Evolutionary conservation across 345 rosid species (phyloP).

Genomic region (Geranium rotundifolium): DNA sequence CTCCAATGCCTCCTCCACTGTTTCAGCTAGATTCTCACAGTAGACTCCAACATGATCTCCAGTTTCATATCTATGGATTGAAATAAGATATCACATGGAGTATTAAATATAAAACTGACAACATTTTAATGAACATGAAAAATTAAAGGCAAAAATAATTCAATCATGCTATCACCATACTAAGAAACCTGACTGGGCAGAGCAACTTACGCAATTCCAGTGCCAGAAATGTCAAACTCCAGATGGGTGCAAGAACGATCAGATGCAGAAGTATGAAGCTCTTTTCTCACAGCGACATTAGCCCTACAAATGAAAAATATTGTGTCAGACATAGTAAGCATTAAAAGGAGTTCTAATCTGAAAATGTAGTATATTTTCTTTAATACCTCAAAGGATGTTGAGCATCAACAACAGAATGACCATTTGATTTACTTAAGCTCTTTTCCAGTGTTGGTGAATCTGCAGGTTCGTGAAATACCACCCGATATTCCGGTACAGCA

Average conservation of each 20-base stretch:
- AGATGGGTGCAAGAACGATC: conserved; percentile 91
- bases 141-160: too few relatives aligned
- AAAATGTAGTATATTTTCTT: conserved; percentile 2
- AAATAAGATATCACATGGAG: background rate
- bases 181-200: background rate
- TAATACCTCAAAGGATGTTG: conserved; percentile 87
- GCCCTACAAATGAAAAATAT: conserved; percentile 34
- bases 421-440: conserved; percentile 38
- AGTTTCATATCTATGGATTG: conserved; percentile 53
- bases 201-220: conserved; percentile 56
- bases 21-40: conserved; percentile 61
- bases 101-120: background rate
- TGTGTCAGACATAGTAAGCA: conserved; percentile 9
- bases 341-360: background rate
- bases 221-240: conserved; percentile 74
- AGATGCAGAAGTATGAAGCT: conserved; percentile 83
- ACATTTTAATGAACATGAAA: background rate
- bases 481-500: conserved; percentile 73
- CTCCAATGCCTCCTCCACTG: conserved; percentile 62
- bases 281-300: conserved; percentile 62
- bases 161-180: too few relatives aligned
- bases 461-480: conserved; percentile 53
- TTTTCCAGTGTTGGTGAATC: conserved; percentile 20
- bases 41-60: conserved; percentile 68
- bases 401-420: conserved; percentile 49